These are phyloP conservation scores for Rhododendron vialii DNA, from an alignment of 148 eudicot genomes.

Conservation along the genomic window DNA sequence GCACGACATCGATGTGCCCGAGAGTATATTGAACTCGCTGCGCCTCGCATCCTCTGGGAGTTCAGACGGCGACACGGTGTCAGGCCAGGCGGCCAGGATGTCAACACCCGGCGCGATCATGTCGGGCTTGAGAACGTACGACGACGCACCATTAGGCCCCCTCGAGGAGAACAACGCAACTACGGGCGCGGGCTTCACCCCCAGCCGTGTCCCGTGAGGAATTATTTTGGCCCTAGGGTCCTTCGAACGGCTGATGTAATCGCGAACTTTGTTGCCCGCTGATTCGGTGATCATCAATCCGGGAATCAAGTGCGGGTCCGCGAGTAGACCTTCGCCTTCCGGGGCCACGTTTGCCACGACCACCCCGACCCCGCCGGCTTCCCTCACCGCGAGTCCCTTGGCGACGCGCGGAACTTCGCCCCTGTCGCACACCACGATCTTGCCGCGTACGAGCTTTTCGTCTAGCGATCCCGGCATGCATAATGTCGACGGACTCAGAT, in stretches of 20 bases:
- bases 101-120: constrained; percentile 46
- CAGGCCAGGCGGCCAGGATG: constrained; percentile 53
- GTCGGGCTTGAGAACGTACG: constrained; percentile 38
- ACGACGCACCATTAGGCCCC: constrained; percentile 33
- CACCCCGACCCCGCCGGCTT: constrained; percentile 43
- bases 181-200: constrained; percentile 38
- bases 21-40: constrained; percentile 39
- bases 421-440: constrained; percentile 45
- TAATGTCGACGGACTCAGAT: neutral
- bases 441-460: constrained; percentile 30
- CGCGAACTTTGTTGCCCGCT: constrained; percentile 16
- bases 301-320: constrained; percentile 36
- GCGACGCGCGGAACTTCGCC: constrained; percentile 29
- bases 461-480: constrained; percentile 31
- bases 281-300: constrained; percentile 28
- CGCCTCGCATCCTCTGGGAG: constrained; percentile 18
- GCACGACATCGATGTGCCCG: constrained; percentile 58
- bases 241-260: constrained; percentile 16
- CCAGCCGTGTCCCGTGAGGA: constrained; percentile 32
- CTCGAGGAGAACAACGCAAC: constrained; percentile 44
- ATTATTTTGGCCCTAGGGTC: constrained; percentile 32
- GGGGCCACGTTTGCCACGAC: constrained; percentile 29
- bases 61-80: constrained; percentile 22
- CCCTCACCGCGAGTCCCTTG: constrained; percentile 30
- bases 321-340: constrained; percentile 30